These are phyloP conservation scores for Ustilago shanxiensis DNA, from an alignment of 1,284 basidiomycete genomes.

Conservation along the genomic window DNA sequence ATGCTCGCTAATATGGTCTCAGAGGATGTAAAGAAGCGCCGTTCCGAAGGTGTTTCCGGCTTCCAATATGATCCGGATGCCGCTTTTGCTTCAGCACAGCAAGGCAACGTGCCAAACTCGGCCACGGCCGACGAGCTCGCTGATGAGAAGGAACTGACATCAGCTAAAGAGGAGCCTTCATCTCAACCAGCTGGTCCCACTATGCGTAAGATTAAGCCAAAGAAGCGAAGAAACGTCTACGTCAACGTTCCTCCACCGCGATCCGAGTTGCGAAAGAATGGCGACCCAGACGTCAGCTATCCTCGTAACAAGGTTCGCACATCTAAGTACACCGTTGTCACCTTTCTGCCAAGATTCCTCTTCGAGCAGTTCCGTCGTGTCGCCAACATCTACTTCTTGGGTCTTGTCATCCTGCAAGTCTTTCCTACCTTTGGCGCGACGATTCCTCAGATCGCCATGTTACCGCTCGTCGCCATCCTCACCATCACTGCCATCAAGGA, in stretches of 20 bases:
- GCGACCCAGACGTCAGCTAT: conserved; percentile 84
- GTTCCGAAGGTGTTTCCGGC: conserved; percentile 37
- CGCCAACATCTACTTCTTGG: conserved; percentile 93
- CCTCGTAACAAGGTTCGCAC: conserved; percentile 94
- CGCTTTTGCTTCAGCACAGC: conserved; percentile 61
- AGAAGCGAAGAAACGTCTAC: conserved; percentile 63
- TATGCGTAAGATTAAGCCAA: conserved; percentile 56
- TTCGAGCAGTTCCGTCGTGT: conserved; percentile 74
- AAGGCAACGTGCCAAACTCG: conserved; percentile 39
- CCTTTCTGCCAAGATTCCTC: conserved; percentile 79
- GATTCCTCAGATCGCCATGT: conserved; percentile 83
- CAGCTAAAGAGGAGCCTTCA: neutral
- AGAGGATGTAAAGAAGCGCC: conserved; percentile 42
- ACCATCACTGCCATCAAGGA: conserved; percentile 93
- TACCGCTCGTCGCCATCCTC: conserved; percentile 90
- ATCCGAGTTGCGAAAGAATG: conserved; percentile 78
- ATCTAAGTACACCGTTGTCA: conserved; percentile 89
- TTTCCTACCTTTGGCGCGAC: conserved; percentile 92
- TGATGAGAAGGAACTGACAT: conserved; percentile 17
- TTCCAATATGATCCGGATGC: conserved; percentile 46
- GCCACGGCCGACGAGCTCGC: conserved; percentile 40
- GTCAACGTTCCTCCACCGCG: conserved; percentile 71
- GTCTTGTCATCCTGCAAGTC: conserved; percentile 85
- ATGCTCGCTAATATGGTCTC: conserved; percentile 35
- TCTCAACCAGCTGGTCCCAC: conserved; percentile 37